Percentiles rank a stretch among this genome's conserved stretches.
These are phyloP conservation scores for Mortierella sp. DNA, from an alignment of 371 early-diverging fungal species.

Conservation along the genomic window DNA sequence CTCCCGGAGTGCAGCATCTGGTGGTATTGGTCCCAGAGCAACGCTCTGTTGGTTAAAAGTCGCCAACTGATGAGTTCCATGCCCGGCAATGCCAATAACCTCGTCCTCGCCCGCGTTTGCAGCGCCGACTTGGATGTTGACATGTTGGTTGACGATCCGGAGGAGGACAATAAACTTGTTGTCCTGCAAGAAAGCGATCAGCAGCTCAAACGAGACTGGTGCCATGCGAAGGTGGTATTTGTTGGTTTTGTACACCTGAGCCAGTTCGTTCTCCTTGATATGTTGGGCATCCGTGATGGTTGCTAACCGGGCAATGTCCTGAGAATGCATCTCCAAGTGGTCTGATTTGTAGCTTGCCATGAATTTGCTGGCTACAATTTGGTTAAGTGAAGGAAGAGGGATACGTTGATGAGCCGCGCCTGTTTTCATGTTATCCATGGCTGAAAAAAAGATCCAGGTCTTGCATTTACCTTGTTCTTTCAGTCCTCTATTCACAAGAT, in stretches of 20 bases:
- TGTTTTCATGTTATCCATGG: background rate
- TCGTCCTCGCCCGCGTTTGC: constrained; percentile 65
- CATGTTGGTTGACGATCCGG: constrained; percentile 94
- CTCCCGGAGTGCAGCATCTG: constrained; percentile 62
- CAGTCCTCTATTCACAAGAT: constrained; percentile 78
- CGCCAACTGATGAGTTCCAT: constrained; percentile 83
- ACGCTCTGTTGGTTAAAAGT: constrained; percentile 85
- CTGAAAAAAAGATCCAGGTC: background rate
- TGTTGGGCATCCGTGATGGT: constrained; percentile 83
- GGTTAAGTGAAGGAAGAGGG: background rate
- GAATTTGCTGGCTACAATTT: constrained; percentile 77
- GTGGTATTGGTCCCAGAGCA: constrained; percentile 71
- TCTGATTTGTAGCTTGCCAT: constrained; percentile 82
- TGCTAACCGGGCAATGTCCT: constrained; percentile 75
- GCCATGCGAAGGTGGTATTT: constrained; percentile 94
- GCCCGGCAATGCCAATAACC: constrained; percentile 83
- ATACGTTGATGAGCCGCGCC: too few relatives aligned
- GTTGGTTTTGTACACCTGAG: constrained; percentile 80
- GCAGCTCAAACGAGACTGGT: constrained; percentile 92
- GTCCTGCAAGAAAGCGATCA: constrained; percentile 94
- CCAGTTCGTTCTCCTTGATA: constrained; percentile 85
- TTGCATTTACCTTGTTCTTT: constrained; percentile 73
- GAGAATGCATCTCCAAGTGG: constrained; percentile 80
- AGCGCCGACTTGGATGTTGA: constrained; percentile 81
- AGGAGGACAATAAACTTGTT: constrained; percentile 90